Percentiles rank a stretch among this genome's conserved stretches.
These are phyloP conservation scores for Trichoderma endophyticum DNA, from an alignment of 2,329 filamentous ascomycete genomes.

Conservation along the genomic window DNA sequence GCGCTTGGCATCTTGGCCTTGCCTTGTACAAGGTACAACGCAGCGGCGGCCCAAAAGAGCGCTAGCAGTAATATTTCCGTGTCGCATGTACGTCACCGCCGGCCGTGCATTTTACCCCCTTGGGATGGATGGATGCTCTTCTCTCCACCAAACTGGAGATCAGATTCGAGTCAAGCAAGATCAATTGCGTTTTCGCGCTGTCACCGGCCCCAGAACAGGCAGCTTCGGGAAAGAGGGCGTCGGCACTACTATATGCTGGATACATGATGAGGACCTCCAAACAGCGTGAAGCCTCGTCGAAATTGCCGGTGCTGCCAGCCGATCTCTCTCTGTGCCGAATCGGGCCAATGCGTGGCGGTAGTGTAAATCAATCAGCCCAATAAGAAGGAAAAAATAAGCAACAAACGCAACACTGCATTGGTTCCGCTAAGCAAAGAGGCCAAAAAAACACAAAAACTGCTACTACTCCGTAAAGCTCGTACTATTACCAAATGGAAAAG, in stretches of 20 bases:
- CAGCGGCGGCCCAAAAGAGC: neutral
- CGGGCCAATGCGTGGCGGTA: neutral
- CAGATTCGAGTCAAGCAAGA: neutral
- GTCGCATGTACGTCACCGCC: conserved; percentile 10
- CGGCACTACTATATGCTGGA: neutral
- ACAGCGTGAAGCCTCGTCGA: neutral
- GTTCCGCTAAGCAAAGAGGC: neutral
- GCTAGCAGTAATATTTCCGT: neutral
- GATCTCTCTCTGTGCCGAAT: neutral
- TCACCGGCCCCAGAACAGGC: neutral
- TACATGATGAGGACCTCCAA: neutral
- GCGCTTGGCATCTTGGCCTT: neutral
- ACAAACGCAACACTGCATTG: neutral
- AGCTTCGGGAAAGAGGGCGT: neutral
- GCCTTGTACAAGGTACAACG: neutral
- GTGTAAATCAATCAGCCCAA: neutral
- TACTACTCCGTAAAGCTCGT: neutral
- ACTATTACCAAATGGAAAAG: conserved; percentile 21
- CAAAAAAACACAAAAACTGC: neutral
- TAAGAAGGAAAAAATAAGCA: neutral
- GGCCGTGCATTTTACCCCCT: neutral
- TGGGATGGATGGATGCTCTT: neutral
- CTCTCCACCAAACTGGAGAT: neutral
- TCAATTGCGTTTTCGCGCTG: neutral
- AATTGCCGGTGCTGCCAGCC: neutral